These are phyloP conservation scores for Pythium graminicola DNA, from an alignment of 352 stramenopile genomes.

Conservation along the genomic window DNA sequence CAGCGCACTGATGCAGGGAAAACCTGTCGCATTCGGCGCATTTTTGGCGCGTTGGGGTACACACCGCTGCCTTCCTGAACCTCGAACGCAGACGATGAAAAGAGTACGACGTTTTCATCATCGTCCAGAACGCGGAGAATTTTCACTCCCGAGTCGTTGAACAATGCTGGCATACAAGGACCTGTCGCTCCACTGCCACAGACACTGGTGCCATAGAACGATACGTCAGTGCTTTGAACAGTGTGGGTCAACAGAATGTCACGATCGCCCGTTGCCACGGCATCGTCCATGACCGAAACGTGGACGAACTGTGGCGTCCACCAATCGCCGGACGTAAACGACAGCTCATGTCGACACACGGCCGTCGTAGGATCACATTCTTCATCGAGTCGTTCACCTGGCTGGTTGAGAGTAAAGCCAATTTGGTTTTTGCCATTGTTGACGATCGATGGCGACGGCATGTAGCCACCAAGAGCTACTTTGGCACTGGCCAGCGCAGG, in stretches of 20 bases:
- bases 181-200: slow-evolving; percentile 12
- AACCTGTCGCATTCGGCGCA: slow-evolving; percentile 24
- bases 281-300: slow-evolving; percentile 40
- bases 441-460: slow-evolving; percentile 36
- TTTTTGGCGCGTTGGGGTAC: slow-evolving; percentile 37
- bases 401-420: slow-evolving; percentile 21
- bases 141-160: slow-evolving; percentile 49
- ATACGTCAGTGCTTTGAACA: slow-evolving; percentile 33
- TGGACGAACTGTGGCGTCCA: slow-evolving; percentile 28
- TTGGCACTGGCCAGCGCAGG: slow-evolving; percentile 42
- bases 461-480: slow-evolving; percentile 44
- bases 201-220: slow-evolving; percentile 35
- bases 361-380: slow-evolving; percentile 31
- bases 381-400: slow-evolving; percentile 16
- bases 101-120: slow-evolving; percentile 52
- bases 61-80: slow-evolving; percentile 47
- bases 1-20: slow-evolving; percentile 28
- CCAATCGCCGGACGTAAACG: slow-evolving; percentile 60
- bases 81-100: slow-evolving; percentile 35
- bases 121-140: slow-evolving; percentile 45
- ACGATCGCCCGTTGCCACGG: slow-evolving; percentile 45
- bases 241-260: slow-evolving; percentile 44
- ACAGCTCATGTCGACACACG: slow-evolving; percentile 49
- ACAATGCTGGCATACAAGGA: slow-evolving; percentile 30
- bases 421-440: slow-evolving; percentile 43